Percentiles rank a stretch among this genome's conserved stretches.
phyloP scores from a whole-genome alignment of 108 stramenopile species.

The Bacterosira constricta region DNA sequence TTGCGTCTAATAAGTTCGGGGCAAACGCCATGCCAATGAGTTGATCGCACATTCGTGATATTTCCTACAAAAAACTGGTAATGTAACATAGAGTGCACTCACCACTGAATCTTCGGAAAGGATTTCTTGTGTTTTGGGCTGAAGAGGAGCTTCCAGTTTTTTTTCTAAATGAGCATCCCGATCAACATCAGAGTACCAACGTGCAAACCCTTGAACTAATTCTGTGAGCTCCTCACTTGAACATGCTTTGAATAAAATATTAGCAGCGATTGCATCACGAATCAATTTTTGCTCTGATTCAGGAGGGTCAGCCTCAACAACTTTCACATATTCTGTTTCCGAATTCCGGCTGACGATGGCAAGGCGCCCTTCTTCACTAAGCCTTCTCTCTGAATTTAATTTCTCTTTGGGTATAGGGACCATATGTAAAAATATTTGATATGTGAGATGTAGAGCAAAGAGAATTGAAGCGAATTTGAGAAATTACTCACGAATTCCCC shows the following conservation, averaged over 20 bases:
- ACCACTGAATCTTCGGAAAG: slow-evolving; percentile 41
- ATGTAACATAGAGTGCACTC: slow-evolving; percentile 29
- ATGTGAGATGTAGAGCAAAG: too few species aligned
- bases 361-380: background rate
- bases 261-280: slow-evolving; percentile 44
- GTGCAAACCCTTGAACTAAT: slow-evolving; percentile 54
- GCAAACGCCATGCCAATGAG: too few species aligned
- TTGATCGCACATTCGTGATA: background rate
- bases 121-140: slow-evolving; percentile 48
- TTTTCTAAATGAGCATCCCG: slow-evolving; percentile 75
- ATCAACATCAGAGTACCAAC: slow-evolving; percentile 79
- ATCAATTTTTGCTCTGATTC: slow-evolving; percentile 38
- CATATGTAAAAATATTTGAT: too few species aligned
- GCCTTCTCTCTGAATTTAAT: background rate
- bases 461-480: too few species aligned
- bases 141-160: slow-evolving; percentile 59
- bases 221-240: slow-evolving; percentile 53
- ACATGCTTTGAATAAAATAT: slow-evolving; percentile 61
- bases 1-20: too few species aligned
- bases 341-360: background rate
- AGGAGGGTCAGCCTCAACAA: too few species aligned
- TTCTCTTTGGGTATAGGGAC: too few species aligned
- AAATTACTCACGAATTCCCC: too few species aligned
- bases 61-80: background rate
- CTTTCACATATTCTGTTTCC: background rate